Evolutionary conservation across 2,329 filamentous ascomycete genomes (phyloP), one percentile per base, ranked within the genome.

Genomic region (Colletotrichum limetticola): DNA sequence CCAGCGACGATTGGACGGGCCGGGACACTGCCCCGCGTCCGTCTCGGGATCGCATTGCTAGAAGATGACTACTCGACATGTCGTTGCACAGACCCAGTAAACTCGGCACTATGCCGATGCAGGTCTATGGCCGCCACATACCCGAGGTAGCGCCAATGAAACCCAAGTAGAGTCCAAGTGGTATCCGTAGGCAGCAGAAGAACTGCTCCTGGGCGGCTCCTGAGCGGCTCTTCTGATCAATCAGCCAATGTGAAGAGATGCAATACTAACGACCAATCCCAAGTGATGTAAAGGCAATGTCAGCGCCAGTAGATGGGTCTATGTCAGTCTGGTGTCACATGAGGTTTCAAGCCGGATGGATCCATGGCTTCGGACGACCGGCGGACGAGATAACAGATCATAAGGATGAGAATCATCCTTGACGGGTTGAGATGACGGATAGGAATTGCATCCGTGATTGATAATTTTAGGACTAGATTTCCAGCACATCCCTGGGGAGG

Each of bases 101-200:
- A 57, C 35, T 69, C 61, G 61, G 68, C 68, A 70, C 62, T 19
- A 46, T 66, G 68, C 68, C 68, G 68, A 70, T 42, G 46, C 32
- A 30, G 22, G 28, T 16, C n/a, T n/a, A 22, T 60, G 37, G 35
- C 68, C 22, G 30, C 37, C 42, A 46, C 30, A 30, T 55, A 28
- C 55, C 42, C 61, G 19, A 55, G 52, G 37, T 60, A 55, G 61
- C 22, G 58, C 53, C 30, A 46, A 32, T 55, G 61, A 70, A 60
- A 70, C 67, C 55, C 59, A 24, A 26, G 24, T 37, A 37, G 6
- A 35, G 26, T 24, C 28, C 11, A 28, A 49, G 19, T 49, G 19
- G 42, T 42, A 42, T 42, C 14, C 37, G 37, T n/a, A 49, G 42
- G 42, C 42, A n/a, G 42, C 8, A 49, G 19, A 49, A 49, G 42